phyloP scores from a whole-genome alignment of 1,284 basidiomycete genomes.

The Anthracocystis walkeri region DNA sequence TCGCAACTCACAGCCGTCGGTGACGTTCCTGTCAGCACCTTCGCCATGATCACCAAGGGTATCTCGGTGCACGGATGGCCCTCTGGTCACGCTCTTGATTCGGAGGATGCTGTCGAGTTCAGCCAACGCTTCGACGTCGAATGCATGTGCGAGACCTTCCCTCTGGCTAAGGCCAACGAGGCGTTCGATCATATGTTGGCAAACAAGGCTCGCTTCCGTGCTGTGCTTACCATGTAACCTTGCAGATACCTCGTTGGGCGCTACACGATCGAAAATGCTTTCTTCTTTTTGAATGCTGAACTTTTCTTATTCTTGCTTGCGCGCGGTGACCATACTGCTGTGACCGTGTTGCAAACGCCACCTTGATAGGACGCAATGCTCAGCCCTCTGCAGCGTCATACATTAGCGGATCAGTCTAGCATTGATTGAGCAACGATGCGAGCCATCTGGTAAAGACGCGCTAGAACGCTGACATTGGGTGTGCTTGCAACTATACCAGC shows the following conservation, averaged over 20 bases:
- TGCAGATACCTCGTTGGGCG: not conserved
- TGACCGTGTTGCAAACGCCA: too few relatives aligned
- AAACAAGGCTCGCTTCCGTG: slow-evolving; percentile 69
- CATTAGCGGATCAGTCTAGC: too few relatives aligned
- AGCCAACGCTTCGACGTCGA: slow-evolving; percentile 66
- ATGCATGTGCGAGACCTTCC: slow-evolving; percentile 69
- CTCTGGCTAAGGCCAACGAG: slow-evolving; percentile 69
- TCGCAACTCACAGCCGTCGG: slow-evolving; percentile 37
- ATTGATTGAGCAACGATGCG: too few relatives aligned
- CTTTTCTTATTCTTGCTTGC: not conserved
- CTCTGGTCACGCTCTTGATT: slow-evolving; percentile 64
- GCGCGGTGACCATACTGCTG: too few relatives aligned
- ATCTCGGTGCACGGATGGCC: slow-evolving; percentile 70
- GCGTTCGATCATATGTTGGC: slow-evolving; percentile 69
- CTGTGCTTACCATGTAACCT: slow-evolving; percentile 57
- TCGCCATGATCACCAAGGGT: slow-evolving; percentile 68
- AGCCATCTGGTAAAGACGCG: too few relatives aligned
- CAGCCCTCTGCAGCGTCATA: too few relatives aligned
- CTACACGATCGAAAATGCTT: too few relatives aligned
- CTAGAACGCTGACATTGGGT: too few relatives aligned
- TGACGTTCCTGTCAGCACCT: slow-evolving; percentile 48
- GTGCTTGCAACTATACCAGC: too few relatives aligned
- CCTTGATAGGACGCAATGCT: too few relatives aligned
- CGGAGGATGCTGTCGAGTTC: slow-evolving; percentile 69
- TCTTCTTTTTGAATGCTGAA: too few relatives aligned